phyloP scores from a whole-genome alignment of 169 alveolate genomes.

The Eimeria acervulina region DNA sequence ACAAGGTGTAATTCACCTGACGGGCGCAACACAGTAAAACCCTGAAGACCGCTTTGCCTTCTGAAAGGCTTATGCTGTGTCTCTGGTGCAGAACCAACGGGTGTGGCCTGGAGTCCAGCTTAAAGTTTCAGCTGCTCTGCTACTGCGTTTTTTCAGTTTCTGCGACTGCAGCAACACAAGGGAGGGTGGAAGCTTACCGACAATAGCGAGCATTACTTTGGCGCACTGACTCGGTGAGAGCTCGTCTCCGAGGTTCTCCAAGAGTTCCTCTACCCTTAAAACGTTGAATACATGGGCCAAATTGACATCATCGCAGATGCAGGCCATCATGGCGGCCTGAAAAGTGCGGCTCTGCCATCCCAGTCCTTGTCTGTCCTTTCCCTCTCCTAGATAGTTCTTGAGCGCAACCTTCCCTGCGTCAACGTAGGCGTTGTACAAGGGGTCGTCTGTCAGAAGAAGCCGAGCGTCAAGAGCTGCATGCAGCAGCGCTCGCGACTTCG shows the following conservation, averaged over 20 bases:
- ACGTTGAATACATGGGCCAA: slow-evolving; percentile 73
- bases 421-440: slow-evolving; percentile 43
- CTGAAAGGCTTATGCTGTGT: neutral
- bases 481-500: slow-evolving; percentile 76
- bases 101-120: neutral
- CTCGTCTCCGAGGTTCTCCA: slow-evolving; percentile 67
- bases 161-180: neutral
- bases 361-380: slow-evolving; percentile 57
- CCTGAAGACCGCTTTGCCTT: neutral
- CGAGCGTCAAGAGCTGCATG: slow-evolving; percentile 71
- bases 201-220: slow-evolving; percentile 59
- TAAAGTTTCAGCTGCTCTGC: neutral
- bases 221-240: slow-evolving; percentile 59
- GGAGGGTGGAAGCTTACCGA: slow-evolving; percentile 26
- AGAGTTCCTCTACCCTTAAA: slow-evolving; percentile 76
- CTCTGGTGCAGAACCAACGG: neutral
- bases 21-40: neutral
- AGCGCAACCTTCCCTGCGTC: slow-evolving; percentile 68
- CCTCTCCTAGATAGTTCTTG: slow-evolving; percentile 45
- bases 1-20: slow-evolving; percentile 75
- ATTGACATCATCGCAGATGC: slow-evolving; percentile 75
- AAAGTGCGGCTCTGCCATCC: slow-evolving; percentile 78
- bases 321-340: slow-evolving; percentile 69
- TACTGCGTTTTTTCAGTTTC: neutral
- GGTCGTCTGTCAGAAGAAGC: slow-evolving; percentile 32